Conservation (phyloP, 768 basidiomycete species). For the Lactarius quietus region DNA sequence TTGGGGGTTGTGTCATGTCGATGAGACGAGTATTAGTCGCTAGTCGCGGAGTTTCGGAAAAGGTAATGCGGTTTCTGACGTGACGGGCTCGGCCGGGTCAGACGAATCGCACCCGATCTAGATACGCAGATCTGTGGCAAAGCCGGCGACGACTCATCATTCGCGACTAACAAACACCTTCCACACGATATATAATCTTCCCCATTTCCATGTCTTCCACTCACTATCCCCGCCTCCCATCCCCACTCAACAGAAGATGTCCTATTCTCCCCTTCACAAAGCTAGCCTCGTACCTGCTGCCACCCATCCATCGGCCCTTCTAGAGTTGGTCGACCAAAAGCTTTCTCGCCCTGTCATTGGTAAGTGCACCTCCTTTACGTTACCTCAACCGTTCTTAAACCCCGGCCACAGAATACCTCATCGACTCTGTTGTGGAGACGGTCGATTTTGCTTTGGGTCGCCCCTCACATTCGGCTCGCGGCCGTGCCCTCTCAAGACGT, state of each 20-base stretch:
- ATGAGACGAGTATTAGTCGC: neutral
- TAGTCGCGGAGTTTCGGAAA: conserved; percentile 17
- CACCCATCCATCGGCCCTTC: conserved; percentile 58
- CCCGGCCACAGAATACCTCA: conserved; percentile 54
- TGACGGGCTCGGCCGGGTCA: conserved; percentile 12
- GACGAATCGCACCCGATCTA: conserved; percentile 11
- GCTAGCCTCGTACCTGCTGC: conserved; percentile 61
- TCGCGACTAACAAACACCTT: neutral
- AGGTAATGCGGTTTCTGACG: neutral
- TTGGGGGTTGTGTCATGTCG: conserved; percentile 7
- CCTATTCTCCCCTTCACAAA: conserved; percentile 39
- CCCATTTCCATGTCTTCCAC: conserved; percentile 17
- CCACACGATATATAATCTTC: conserved; percentile 33
- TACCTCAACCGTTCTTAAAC: neutral
- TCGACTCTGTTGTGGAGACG: conserved; percentile 65
- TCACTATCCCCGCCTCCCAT: conserved; percentile 18
- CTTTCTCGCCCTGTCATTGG: conserved; percentile 60
- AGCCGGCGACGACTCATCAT: neutral
- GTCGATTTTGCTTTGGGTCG: conserved; percentile 77
- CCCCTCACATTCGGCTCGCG: conserved; percentile 50
- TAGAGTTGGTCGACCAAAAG: conserved; percentile 66
- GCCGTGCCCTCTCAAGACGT: conserved; percentile 45
- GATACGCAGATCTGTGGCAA: neutral
- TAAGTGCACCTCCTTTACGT: conserved; percentile 36
- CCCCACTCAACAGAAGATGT: conserved; percentile 15